Evolutionary conservation across 2,329 filamentous ascomycete genomes (phyloP), one percentile per base, ranked within the genome.

Genomic region (Biscogniauxia sp.): DNA sequence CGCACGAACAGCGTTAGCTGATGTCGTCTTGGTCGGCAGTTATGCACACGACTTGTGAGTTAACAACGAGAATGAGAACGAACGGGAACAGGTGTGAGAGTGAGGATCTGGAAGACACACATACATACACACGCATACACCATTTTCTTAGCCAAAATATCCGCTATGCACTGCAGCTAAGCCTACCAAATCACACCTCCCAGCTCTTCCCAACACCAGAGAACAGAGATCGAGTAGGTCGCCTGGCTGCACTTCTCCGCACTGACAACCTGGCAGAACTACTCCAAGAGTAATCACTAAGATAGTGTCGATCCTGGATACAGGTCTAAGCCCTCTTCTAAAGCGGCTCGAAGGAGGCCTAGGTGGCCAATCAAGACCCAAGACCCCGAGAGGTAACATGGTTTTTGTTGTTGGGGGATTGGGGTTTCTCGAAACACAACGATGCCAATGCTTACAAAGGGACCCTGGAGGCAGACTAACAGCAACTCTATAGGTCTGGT

Each of bases 1-100:
- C 57, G 60, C 55, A 63, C 61, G 57, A 56, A 57, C 17, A 51
- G 56, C 57, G 64, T 64, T 51, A 54, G 37, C 61, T 49, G 61
- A 61, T 64, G 56, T 61, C 56, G 50, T 55, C 54, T 56, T 62
- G 57, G 56, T 64, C 66, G 69, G 68, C 68, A 70, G 65, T 66
- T 66, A 57, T 23, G 1, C 17, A 45, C 37, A 54, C 51, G 20
- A 58, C 53, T 50, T 60, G 55, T 61, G 51, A 56, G 49, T 23
- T 11, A 23, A 50, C 57, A 59, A 57, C 51, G 53, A 61, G 56
- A 61, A 59, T 55, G 13, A 45, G 15, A 32, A 32, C 7, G 28
- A 13, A 28, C 26, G 26, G 9, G 28, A 7, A 32, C 28, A 7
- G 9, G 28, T 8, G 11, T 7, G 28, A 32, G 28, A 13, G 2